Base-by-base conservation (phyloP, 169 alveolate species). In the Plasmodium chabaudi region DNA sequence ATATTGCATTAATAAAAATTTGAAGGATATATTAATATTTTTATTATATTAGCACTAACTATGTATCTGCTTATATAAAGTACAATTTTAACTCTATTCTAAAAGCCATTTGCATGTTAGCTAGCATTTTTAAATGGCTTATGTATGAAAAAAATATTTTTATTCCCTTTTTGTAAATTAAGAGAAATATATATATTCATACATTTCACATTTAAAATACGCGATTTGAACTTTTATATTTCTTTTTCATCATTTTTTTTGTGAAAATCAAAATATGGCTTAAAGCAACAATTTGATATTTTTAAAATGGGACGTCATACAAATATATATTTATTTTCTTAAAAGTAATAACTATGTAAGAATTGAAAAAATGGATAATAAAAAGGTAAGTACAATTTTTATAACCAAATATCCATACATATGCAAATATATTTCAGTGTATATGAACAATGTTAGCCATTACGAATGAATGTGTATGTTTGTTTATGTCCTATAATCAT, bases 361-460 rank as follows among this genome's bases (percentile, higher is more conserved):
- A 12, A 63, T 39, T 39, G 10, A 13, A 15, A 75, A 67, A 63
- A 75, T 75, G 88, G 88, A 75, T 55, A 64, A 75, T 64, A 56
- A 57, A 39, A 75, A 57, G 56, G 77, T 55, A 47, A 60, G 15
- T 39, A 70, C 12, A 21, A 17, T 46, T 51, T 47, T 34, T 67
- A 67, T 51, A 13, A 1, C 56, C 56, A 47, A 21, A 1, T 21
- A 21, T 21, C 25, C 7, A 34, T 34, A 55, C 17, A 55, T 12
- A 55, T 55, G 12, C 5, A 55, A 7, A 55, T 15, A 15, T 9
- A 12, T 55, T 55, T 55, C 10, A 42, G 39, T 27, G n/a, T 27
- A 34, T 34, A 34, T 3, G 4, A 34, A 34, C 5, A 34, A 34
- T 34, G 0, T 34, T 34, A 1, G 7, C 7, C 42, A 34, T 34